Base-by-base conservation (phyloP, 2,329 filamentous ascomycete genomes). In the Elsinoe arachidis region DNA sequence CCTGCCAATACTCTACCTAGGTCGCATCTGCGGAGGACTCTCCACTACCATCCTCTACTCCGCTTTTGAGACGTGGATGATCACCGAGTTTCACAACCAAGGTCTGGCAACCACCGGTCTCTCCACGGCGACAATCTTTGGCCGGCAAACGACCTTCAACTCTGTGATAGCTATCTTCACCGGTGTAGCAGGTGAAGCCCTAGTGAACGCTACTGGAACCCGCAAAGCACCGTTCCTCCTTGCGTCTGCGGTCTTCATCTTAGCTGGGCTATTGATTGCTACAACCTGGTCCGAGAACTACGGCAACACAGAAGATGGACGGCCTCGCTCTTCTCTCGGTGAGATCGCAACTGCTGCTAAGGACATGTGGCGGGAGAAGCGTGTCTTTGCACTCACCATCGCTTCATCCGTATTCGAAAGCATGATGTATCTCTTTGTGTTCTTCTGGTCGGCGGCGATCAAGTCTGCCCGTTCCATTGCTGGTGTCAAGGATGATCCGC, bases 31-130 rank as follows among this genome's bases (percentile, higher is more conserved):
- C 3, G 80, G 79, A 19, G 81, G 81, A 0, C 59, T 83, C 46
- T 77, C 75, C 26, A 79, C 80, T 34, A 81, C 79, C 23, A 67
- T 84, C 39, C 72, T 84, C 30, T 83, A 80, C 70, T 80, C 75
- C 43, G 78, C 76, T 4, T 83, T 83, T 61, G 80, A 84, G 66
- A 80, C 78, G 62, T 84, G 81, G 80, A 79, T 84, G 72, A 76
- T 84, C 26, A 75, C 78, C 47, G 80, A 84, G 63, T 83, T 76
- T 63, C 76, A 80, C 51, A 69, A 72, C 41, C 68, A 75, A 41
- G 72, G 72, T 11, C 61, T 80, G 6, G 71, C 73, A 26, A 67
- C 75, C n/a, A 68, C 67, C 12, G 70, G 72, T 7, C 66, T 71
- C 6, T 74, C 73, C 39, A 70, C 84, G 30, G 75, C 76, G 56